Base-by-base conservation (phyloP, 495 filamentous ascomycete genomes). In the Tuber brumale region DNA sequence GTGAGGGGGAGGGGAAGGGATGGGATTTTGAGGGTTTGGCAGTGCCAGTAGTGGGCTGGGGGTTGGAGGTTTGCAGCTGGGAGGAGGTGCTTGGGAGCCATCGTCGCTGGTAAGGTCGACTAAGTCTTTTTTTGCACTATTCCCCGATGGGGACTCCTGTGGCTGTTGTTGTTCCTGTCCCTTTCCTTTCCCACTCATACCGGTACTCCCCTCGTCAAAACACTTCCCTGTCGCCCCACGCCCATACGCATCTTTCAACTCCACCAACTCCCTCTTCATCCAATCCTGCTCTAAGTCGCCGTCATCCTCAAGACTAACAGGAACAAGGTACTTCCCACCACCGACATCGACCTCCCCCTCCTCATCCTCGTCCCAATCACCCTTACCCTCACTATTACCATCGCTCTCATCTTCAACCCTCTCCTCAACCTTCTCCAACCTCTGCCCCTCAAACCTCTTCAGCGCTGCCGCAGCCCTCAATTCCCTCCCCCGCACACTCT, bases 381-480 rank as follows among this genome's bases (percentile, higher is more conserved):
- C 81, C 23, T 82, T 76, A 43, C 78, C 46, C 31, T 80, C 75
- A 35, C 83, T 80, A 75, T 81, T 83, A 10, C 75, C 80, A 75
- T 85, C 84, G 23, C 73, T 72, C 27, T 77, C 79, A 51, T 77
- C 73, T 2, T 46, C 46, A 61, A 51, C 74, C 57, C 73, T 51
- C 39, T 78, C 81, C 48, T 86, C 82, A 27, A 74, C 74, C 73
- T 83, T 82, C 31, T 81, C 66, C 27, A 71, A 86, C 83, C 87
- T 86, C 74, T 85, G 84, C 70, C 86, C 83, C 44, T 92, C 91
- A 73, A 94, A 92, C 76, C 92, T 88, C 31, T 90, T 91, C 76
- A 94, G 78, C 8, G 92, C 92, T 61, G 92, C 92, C 21, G 90
- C 92, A 41, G 92, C 92, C 77, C 92, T 86, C 23, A 95, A 83